Percentiles rank a stretch among this genome's conserved stretches.
Conservation (phyloP, 2,329 filamentous ascomycete genomes). For the Fusarium fujikuroi region DNA sequence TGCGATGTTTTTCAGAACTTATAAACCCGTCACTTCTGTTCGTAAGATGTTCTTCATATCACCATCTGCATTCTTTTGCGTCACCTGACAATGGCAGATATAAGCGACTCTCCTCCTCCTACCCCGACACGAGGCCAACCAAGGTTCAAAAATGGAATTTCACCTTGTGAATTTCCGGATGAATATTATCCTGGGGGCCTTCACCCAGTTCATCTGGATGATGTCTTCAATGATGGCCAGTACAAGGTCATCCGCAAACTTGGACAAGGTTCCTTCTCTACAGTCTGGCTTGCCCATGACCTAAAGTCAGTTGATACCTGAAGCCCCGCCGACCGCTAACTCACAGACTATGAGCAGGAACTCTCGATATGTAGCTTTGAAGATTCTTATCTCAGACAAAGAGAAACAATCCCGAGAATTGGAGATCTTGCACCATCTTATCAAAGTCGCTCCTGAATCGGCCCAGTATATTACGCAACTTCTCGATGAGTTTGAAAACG, state of each 20-base stretch:
- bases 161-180: constrained; percentile 46
- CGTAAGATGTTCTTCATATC: background rate
- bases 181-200: constrained; percentile 54
- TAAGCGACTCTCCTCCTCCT: background rate
- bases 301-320: constrained; percentile 27
- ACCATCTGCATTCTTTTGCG: background rate
- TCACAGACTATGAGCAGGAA: background rate
- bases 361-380: background rate
- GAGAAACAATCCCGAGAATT: constrained; percentile 26
- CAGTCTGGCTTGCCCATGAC: constrained; percentile 57
- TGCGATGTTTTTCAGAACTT: background rate
- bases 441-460: fast-evolving
- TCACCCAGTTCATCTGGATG: constrained; percentile 55
- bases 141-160: constrained; percentile 27
- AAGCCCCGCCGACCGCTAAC: fast-evolving
- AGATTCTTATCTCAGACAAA: background rate
- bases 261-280: constrained; percentile 57
- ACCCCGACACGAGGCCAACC: background rate
- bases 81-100: background rate
- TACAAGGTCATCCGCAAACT: constrained; percentile 59
- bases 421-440: constrained; percentile 6
- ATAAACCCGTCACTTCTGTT: background rate
- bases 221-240: constrained; percentile 52
- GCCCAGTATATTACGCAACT: constrained; percentile 45
- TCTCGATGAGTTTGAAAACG: constrained; percentile 43